Conservation (phyloP, 768 basidiomycete species). For the Xerocomus brunneocitrinus region DNA sequence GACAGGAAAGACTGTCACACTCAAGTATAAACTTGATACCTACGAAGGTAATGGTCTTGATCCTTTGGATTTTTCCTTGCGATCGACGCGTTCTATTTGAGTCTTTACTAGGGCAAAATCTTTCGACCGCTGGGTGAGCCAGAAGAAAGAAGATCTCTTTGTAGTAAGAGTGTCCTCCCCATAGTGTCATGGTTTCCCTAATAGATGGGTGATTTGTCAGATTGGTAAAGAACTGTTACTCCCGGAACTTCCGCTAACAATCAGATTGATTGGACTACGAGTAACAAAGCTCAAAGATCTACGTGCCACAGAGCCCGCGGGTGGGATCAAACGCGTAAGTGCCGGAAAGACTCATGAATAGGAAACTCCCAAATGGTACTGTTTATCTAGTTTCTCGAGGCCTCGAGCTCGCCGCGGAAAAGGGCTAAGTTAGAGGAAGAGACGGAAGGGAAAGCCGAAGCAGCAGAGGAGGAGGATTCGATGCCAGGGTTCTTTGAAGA, state of each 20-base stretch:
- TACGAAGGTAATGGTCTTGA: constrained; percentile 57
- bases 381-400: constrained; percentile 53
- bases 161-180: constrained; percentile 42
- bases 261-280: constrained; percentile 85
- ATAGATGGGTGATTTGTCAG: constrained; percentile 33
- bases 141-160: constrained; percentile 73
- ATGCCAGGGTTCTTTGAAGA: constrained; percentile 57
- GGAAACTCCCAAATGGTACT: background rate
- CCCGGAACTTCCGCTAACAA: constrained; percentile 70
- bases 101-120: constrained; percentile 84
- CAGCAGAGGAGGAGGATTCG: constrained; percentile 24
- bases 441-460: constrained; percentile 16
- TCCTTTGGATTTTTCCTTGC: background rate
- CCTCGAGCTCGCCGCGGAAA: constrained; percentile 36
- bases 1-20: constrained; percentile 82
- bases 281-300: constrained; percentile 89
- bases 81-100: constrained; percentile 25
- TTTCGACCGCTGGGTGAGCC: constrained; percentile 66
- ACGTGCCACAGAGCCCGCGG: constrained; percentile 37
- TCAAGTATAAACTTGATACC: constrained; percentile 91
- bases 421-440: constrained; percentile 32
- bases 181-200: background rate
- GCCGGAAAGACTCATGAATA: background rate
- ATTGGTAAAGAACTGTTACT: constrained; percentile 79
- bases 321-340: constrained; percentile 72